These are phyloP conservation scores for Ogataea zsoltii DNA, from an alignment of 805 yeast species.

Conservation along the genomic window DNA sequence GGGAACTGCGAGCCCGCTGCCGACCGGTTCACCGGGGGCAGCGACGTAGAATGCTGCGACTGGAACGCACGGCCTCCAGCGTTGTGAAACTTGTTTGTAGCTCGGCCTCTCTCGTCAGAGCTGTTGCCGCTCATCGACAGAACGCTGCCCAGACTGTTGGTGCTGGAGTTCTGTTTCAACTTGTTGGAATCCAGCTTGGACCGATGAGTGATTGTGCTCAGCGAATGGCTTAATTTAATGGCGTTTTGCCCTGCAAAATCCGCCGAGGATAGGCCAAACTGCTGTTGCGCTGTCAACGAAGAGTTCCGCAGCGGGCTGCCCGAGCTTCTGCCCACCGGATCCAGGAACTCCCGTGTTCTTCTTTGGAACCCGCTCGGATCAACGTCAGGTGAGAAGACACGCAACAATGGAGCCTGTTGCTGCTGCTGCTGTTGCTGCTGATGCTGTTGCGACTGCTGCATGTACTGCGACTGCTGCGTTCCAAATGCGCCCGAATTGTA, in stretches of 20 bases:
- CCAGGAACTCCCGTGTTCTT: slow-evolving; percentile 22
- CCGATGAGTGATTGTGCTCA: slow-evolving; percentile 30
- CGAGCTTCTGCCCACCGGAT: slow-evolving; percentile 6
- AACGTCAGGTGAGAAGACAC: slow-evolving; percentile 32
- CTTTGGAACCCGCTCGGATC: slow-evolving; percentile 25
- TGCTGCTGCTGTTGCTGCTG: too few relatives aligned
- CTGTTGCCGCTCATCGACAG: slow-evolving; percentile 2
- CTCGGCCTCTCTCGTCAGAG: slow-evolving; percentile 24
- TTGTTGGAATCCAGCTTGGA: slow-evolving; percentile 24
- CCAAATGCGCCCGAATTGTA: slow-evolving; percentile 4
- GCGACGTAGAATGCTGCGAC: slow-evolving; percentile 22
- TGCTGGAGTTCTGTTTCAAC: slow-evolving; percentile 10
- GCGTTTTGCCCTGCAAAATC: slow-evolving; percentile 30
- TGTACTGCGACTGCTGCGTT: slow-evolving; percentile 10
- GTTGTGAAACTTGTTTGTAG: slow-evolving; percentile 16
- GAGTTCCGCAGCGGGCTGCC: slow-evolving; percentile 8
- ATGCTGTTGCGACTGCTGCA: slow-evolving; percentile 9
- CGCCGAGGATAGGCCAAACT: slow-evolving; percentile 18
- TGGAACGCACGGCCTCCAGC: slow-evolving; percentile 17
- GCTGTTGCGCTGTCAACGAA: slow-evolving; percentile 4
- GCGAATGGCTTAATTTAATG: slow-evolving; percentile 31
- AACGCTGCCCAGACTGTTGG: slow-evolving; percentile 6
- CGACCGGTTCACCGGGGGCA: slow-evolving; percentile 24
- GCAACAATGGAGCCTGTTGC: slow-evolving; percentile 19
- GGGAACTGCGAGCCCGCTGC: slow-evolving; percentile 10